Conservation (phyloP, 208 protist species). For the Balamuthia mandrillaris region DNA sequence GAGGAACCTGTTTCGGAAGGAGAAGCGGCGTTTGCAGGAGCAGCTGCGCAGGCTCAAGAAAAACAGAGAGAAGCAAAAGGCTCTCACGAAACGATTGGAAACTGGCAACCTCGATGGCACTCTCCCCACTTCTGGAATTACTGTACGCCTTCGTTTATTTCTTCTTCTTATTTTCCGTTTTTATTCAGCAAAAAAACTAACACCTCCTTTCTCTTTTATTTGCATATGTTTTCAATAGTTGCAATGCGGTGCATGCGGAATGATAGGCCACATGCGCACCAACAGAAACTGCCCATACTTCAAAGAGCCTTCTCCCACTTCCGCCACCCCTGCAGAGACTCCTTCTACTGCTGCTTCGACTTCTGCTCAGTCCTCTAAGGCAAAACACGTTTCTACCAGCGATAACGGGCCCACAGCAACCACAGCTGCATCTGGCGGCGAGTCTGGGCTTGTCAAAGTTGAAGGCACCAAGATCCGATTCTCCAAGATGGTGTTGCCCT, state of each 20-base stretch:
- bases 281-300: slow-evolving; percentile 43
- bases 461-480: slow-evolving; percentile 31
- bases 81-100: not conserved
- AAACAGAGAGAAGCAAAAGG: slow-evolving; percentile 14
- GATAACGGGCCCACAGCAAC: not conserved
- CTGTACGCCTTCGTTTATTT: no score
- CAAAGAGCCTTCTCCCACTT: no score
- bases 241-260: slow-evolving; percentile 26
- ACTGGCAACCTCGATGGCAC: slow-evolving; percentile 8
- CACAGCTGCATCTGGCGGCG: not conserved
- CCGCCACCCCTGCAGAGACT: not conserved
- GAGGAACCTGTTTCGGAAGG: slow-evolving; percentile 3
- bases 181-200: no score
- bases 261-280: slow-evolving; percentile 48
- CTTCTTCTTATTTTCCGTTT: no score
- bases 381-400: not conserved
- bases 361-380: not conserved
- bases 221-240: no score
- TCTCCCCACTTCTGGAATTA: not conserved
- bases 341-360: not conserved
- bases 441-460: not conserved
- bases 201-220: no score
- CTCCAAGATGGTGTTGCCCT: slow-evolving; percentile 10
- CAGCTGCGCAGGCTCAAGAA: slow-evolving; percentile 34
- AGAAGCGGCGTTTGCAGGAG: slow-evolving; percentile 45